A percentile compares a stretch with the other conserved stretches of the same genome.
phyloP scores from a whole-genome alignment of 331 rosid species.

The Saraca asoca region DNA sequence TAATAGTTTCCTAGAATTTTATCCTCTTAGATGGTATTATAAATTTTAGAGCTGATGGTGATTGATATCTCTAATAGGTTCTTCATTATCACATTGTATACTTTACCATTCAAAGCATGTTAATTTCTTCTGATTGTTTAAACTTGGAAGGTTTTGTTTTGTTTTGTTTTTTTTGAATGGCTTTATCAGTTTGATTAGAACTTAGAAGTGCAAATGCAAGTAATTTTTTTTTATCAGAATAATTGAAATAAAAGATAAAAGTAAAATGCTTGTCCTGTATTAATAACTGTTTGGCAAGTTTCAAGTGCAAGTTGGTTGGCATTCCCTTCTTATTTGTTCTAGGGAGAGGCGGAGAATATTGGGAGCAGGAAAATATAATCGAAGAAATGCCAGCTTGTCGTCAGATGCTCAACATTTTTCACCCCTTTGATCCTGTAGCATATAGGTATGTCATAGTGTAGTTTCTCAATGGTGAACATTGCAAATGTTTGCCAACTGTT shows the following conservation, averaged over 20 bases:
- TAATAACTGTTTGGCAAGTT: neutral
- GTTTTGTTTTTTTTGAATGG: conserved; percentile 13
- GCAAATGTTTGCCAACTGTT: conserved; percentile 4
- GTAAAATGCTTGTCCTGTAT: too few species aligned
- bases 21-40: conserved; percentile 22
- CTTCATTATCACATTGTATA: neutral
- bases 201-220: neutral
- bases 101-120: neutral
- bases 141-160: too few species aligned
- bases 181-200: conserved; percentile 8
- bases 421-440: conserved; percentile 97
- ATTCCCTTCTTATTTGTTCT: conserved; percentile 30
- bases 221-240: neutral
- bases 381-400: conserved; percentile 97
- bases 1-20: conserved; percentile 36
- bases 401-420: conserved; percentile 93
- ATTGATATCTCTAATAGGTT: conserved; percentile 24
- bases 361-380: conserved; percentile 77
- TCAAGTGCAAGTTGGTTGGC: conserved; percentile 1
- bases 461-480: conserved; percentile 6
- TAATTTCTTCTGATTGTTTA: neutral
- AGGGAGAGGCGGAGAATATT: conserved; percentile 88
- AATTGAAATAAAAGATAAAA: too few species aligned
- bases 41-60: conserved; percentile 15
- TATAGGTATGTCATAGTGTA: conserved; percentile 62